phyloP scores from a whole-genome alignment of 1,139 yeast species.

The Debaryomyces sp. region DNA sequence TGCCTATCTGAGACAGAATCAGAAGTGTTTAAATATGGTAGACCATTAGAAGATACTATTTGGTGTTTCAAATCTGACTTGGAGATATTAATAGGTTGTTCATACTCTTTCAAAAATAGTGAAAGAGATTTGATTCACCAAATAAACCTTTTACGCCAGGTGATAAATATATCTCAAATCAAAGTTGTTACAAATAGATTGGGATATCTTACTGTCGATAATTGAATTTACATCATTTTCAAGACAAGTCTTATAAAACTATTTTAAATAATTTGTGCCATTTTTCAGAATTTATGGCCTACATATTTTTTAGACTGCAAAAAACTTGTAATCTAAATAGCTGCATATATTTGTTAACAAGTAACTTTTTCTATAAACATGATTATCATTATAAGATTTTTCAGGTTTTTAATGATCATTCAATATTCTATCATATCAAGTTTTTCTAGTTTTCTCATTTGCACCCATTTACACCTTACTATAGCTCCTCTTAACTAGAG shows the following conservation, averaged over 20 bases:
- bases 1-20: background rate
- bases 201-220: background rate
- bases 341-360: too few relatives aligned
- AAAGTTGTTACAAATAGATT: background rate
- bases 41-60: background rate
- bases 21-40: background rate
- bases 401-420: too few relatives aligned
- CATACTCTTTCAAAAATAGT: too few relatives aligned
- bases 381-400: background rate
- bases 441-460: background rate
- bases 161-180: background rate
- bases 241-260: too few relatives aligned
- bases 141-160: background rate
- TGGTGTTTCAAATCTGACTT: background rate
- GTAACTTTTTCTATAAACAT: background rate
- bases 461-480: background rate
- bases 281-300: too few relatives aligned
- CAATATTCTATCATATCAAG: too few relatives aligned
- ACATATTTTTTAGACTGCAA: too few relatives aligned
- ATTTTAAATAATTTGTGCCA: too few relatives aligned
- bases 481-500: background rate
- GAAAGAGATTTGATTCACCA: background rate
- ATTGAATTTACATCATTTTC: background rate
- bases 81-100: background rate
- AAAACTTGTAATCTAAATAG: too few relatives aligned